Evolutionary conservation across 148 eudicot species (phyloP).

Genomic region (Rhododendron williamsianum): DNA sequence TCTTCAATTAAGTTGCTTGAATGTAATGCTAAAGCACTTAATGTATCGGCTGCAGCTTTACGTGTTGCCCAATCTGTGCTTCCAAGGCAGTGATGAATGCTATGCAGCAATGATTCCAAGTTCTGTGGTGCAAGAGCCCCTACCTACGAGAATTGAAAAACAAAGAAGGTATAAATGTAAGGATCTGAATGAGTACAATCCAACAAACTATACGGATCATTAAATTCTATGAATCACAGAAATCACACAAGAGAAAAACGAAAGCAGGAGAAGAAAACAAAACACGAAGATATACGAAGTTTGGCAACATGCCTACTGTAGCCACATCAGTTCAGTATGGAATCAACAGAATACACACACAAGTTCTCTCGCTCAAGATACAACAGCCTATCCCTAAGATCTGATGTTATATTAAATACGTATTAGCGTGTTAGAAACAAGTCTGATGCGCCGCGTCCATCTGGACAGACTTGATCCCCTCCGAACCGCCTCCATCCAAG

Average conservation of each 20-base stretch:
- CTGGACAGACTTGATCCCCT: neutral
- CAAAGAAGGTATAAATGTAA: constrained; percentile 5
- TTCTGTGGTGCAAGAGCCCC: constrained; percentile 83
- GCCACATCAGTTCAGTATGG: neutral
- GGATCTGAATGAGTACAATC: neutral
- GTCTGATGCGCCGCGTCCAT: neutral
- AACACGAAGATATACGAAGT: neutral
- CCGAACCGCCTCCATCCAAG: neutral
- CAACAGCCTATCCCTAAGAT: neutral
- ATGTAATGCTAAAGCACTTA: constrained; percentile 65
- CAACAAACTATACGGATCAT: neutral
- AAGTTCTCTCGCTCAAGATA: neutral
- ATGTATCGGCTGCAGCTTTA: constrained; percentile 91
- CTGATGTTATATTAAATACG: neutral
- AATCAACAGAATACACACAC: neutral
- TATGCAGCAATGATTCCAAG: constrained; percentile 70
- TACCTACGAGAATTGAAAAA: constrained; percentile 39
- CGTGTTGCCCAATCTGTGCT: constrained; percentile 97
- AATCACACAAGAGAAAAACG: neutral
- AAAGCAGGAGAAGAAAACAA: neutral
- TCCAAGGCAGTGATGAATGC: constrained; percentile 74
- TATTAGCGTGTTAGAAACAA: neutral
- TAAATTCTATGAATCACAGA: neutral
- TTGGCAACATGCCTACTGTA: neutral
- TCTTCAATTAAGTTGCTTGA: constrained; percentile 65